phyloP scores from a whole-genome alignment of 805 yeast species.

The Zygotorulaspora chibaensis region DNA sequence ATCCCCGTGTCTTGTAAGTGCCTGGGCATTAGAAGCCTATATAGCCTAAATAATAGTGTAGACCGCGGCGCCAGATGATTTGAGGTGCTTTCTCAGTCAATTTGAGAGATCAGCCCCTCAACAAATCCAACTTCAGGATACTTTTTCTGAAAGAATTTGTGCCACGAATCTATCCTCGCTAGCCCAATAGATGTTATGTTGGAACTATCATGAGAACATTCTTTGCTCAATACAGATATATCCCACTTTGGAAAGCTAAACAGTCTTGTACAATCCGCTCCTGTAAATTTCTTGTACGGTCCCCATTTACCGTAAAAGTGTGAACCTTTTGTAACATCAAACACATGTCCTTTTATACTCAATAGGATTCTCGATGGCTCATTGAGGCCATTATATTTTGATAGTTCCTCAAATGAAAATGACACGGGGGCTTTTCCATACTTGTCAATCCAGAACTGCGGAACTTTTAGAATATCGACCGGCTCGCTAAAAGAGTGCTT shows the following conservation, averaged over 20 bases:
- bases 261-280: constrained; percentile 24
- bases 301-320: constrained; percentile 27
- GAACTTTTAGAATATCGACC: constrained; percentile 1
- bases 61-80: no score
- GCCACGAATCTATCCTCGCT: constrained; percentile 21
- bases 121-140: constrained; percentile 24
- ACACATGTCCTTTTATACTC: constrained; percentile 23
- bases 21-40: no score
- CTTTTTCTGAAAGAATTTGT: constrained; percentile 17
- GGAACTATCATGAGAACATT: constrained; percentile 13
- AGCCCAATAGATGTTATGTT: constrained; percentile 11
- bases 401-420: constrained; percentile 13
- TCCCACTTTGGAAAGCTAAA: constrained; percentile 22
- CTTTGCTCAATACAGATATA: constrained; percentile 14
- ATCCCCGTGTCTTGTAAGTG: no score
- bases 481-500: background rate
- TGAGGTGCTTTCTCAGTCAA: no score
- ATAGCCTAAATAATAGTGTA: background rate
- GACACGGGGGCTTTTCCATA: constrained; percentile 9
- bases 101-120: background rate
- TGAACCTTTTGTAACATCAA: constrained; percentile 23
- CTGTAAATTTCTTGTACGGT: constrained; percentile 23
- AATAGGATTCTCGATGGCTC: constrained; percentile 14
- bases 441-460: constrained; percentile 16
- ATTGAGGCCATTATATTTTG: constrained; percentile 9